These are phyloP conservation scores for Tuber melanosporum DNA, from an alignment of 495 filamentous ascomycete genomes.

Conservation along the genomic window DNA sequence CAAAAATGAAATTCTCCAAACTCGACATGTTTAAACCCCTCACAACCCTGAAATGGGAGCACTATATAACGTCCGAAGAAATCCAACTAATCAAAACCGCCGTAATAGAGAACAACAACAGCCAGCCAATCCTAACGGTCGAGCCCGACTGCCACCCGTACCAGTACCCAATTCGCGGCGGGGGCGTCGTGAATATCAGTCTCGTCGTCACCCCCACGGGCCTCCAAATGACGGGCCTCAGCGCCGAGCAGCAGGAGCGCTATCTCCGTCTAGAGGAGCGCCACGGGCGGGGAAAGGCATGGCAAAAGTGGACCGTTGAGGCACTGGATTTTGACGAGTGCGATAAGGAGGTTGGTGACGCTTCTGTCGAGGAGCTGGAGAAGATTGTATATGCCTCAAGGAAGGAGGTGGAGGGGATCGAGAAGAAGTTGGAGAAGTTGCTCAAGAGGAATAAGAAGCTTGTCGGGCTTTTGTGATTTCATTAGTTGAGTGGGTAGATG, in stretches of 20 bases:
- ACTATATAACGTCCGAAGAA: slow-evolving; percentile 49
- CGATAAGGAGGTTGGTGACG: slow-evolving; percentile 34
- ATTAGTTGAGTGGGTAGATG: background rate
- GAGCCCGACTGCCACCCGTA: background rate
- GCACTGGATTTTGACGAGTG: slow-evolving; percentile 26
- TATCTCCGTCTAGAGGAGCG: slow-evolving; percentile 65
- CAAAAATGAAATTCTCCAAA: slow-evolving; percentile 48
- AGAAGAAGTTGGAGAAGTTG: slow-evolving; percentile 58
- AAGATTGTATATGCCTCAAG: slow-evolving; percentile 50
- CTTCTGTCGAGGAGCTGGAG: slow-evolving; percentile 57
- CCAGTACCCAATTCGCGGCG: slow-evolving; percentile 21
- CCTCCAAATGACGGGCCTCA: slow-evolving; percentile 68
- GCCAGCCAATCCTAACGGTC: background rate
- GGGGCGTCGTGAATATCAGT: slow-evolving; percentile 41
- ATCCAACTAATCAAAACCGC: slow-evolving; percentile 39
- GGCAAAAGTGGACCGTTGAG: slow-evolving; percentile 26
- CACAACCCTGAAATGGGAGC: slow-evolving; percentile 48
- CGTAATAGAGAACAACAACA: slow-evolving; percentile 4
- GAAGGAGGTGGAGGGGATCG: slow-evolving; percentile 63
- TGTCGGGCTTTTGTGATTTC: slow-evolving; percentile 23
- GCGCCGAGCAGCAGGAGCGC: slow-evolving; percentile 65
- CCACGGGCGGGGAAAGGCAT: slow-evolving; percentile 40
- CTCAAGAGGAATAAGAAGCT: slow-evolving; percentile 57
- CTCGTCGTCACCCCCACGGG: slow-evolving; percentile 73
- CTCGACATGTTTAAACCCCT: slow-evolving; percentile 54